Base-by-base conservation (phyloP, 176 grass and related monocot genomes). In the Leersia perrieri region DNA sequence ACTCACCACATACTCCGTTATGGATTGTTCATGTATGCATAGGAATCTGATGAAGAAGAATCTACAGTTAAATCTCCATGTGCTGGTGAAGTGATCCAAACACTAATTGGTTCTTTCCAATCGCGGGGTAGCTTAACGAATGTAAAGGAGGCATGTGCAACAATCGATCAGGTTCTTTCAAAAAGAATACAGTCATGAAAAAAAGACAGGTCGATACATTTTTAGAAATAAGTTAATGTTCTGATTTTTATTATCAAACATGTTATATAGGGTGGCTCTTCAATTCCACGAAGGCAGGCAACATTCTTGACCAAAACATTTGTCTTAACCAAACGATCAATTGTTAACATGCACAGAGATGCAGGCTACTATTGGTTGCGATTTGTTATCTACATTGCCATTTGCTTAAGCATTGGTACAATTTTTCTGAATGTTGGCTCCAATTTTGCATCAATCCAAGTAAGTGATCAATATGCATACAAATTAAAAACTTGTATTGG, bases 321-420 rank as follows among this genome's bases (percentile, higher is more conserved):
- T 65, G 77, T 87, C 5, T 64, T 90, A 32, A 93, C 87, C 9
- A 87, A 71, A 58, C 82, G 91, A 82, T 93, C 91, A 9, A 47
- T 79, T 15, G 16, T 82, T 11, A 90, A 90, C 53, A 93, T 93
- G 87, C 76, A 84, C 36, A 78, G 84, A 78, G 91, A 93, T 20
- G 18, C 39, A 33, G 91, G 87, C 22, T 93, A 93, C 53, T 90
- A 93, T 40, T 90, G 87, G 91, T 66, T 93, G 34, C 78, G 91
- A 5, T 82, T 93, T 75, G 77, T 34, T 18, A 87, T 93, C 12
- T 79, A 85, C 35, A 60, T 82, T 15, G 60, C 33, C 20, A 67
- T 89, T 23, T 89, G 78, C 38, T 1, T 93, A 29, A 84, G 84
- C 62, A 41, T 89, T 76, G 91, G 91, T 11, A 89, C 91, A n/a